phyloP scores from a whole-genome alignment of 331 rosid genomes.

The Malus hybrid region DNA sequence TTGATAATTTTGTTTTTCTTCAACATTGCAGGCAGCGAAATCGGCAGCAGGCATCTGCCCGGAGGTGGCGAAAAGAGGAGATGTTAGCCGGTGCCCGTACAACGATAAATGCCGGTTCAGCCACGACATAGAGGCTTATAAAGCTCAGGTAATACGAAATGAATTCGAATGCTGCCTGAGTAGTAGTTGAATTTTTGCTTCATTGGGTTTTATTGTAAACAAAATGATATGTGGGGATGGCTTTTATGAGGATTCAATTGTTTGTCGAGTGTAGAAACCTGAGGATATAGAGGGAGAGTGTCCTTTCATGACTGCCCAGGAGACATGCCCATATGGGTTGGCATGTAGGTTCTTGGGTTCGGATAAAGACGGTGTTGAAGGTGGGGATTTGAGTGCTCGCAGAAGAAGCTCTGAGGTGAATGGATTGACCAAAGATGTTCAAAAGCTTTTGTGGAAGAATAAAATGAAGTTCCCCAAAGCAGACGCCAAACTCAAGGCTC shows the following conservation, averaged over 20 bases:
- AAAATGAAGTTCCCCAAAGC: constrained; percentile 72
- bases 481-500: constrained; percentile 59
- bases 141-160: constrained; percentile 46
- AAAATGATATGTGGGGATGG: not conserved
- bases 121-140: constrained; percentile 69
- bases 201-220: not conserved
- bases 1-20: not conserved
- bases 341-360: constrained; percentile 69
- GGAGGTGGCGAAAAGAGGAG: constrained; percentile 62
- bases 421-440: constrained; percentile 73
- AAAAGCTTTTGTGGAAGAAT: constrained; percentile 86
- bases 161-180: not conserved
- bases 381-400: constrained; percentile 15
- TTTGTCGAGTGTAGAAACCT: constrained; percentile 48
- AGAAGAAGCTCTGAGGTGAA: constrained; percentile 53
- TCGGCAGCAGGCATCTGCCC: constrained; percentile 59
- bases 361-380: constrained; percentile 35
- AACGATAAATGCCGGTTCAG: constrained; percentile 80
- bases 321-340: constrained; percentile 48
- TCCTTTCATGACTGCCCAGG: constrained; percentile 43
- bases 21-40: constrained; percentile 52
- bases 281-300: constrained; percentile 80
- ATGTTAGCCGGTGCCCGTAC: constrained; percentile 59
- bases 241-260: not conserved
- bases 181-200: not conserved